Evolutionary conservation across 2,329 filamentous ascomycete genomes (phyloP), one percentile per base, ranked within the genome.

Genomic region (Thielaviopsis ethacetica): DNA sequence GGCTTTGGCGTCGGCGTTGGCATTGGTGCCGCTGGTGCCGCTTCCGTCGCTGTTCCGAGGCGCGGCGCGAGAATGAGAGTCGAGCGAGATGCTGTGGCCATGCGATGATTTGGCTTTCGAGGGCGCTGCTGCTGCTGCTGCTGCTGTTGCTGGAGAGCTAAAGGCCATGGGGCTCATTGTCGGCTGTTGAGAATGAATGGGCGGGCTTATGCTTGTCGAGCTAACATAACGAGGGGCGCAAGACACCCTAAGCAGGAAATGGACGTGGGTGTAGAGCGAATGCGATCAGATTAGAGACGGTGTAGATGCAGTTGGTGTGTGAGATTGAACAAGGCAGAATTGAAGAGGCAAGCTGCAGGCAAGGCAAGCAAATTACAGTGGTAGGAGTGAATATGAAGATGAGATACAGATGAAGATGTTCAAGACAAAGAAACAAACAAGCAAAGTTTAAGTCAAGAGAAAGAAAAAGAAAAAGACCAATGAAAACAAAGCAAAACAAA

Each of bases 51-150:
- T 63, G 60, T 65, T 65, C 63, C 65, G 65, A 34, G 67, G 62
- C 53, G 68, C 65, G 59, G 67, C 65, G 56, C 64, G 65, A 60
- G 67, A 64, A 62, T 65, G 65, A 59, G 65, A 64, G 64, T 68
- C 65, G 61, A 64, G 63, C 60, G 69, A 69, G 65, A 71, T 67
- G 60, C 66, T 62, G 63, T 65, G 65, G 27, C 38, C 30, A 19
- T 50, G 51, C 21, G 47, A 22, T 10, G 50, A 34, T n/a, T 34
- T 59, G 38, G 19, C 49, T 17, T 53, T 52, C 2, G 55, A 51
- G n/a, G 55, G 24, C 55, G 49, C 38, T 44, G 30, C 44, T 44
- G 47, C 49, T 9, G 27, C 27, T 34, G 50, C 24, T 26, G 34
- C 27, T 26, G 49, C 50, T 12, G 47, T 19, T 52, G 27, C 41